Conservation (phyloP, 192 early-diverging fungal genomes). For the Umbelopsis sp. region DNA sequence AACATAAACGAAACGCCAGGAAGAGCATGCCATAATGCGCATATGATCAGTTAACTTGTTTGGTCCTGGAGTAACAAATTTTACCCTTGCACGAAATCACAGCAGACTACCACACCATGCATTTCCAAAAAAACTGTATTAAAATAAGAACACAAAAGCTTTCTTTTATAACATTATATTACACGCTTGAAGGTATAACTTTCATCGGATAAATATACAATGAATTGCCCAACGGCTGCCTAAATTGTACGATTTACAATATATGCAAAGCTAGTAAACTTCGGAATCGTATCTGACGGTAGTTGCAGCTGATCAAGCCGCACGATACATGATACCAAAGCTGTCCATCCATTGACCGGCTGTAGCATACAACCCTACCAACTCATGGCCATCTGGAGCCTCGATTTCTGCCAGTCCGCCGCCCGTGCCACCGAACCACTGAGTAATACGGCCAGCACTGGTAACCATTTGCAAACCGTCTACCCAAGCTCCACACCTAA, state of each 20-base stretch:
- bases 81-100: no score
- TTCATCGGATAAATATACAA: not conserved
- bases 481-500: slow-evolving; percentile 60
- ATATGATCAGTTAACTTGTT: no score
- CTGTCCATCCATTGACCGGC: slow-evolving; percentile 57
- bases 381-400: slow-evolving; percentile 51
- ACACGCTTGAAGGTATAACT: not conserved
- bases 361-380: slow-evolving; percentile 61
- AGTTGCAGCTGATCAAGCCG: not conserved
- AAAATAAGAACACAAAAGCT: not conserved
- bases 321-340: slow-evolving; percentile 51
- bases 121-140: no score
- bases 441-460: slow-evolving; percentile 47
- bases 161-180: not conserved
- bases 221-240: not conserved
- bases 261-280: not conserved
- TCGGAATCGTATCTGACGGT: not conserved
- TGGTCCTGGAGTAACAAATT: no score
- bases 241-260: not conserved
- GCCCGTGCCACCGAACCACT: slow-evolving; percentile 61
- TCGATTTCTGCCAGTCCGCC: slow-evolving; percentile 48
- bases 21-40: no score
- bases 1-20: no score
- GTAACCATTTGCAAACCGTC: slow-evolving; percentile 64
- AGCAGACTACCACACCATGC: no score